A percentile compares a stretch with the other conserved stretches of the same genome.
These are phyloP conservation scores for Penicillium salamii DNA, from an alignment of 495 filamentous ascomycete species.

Conservation along the genomic window DNA sequence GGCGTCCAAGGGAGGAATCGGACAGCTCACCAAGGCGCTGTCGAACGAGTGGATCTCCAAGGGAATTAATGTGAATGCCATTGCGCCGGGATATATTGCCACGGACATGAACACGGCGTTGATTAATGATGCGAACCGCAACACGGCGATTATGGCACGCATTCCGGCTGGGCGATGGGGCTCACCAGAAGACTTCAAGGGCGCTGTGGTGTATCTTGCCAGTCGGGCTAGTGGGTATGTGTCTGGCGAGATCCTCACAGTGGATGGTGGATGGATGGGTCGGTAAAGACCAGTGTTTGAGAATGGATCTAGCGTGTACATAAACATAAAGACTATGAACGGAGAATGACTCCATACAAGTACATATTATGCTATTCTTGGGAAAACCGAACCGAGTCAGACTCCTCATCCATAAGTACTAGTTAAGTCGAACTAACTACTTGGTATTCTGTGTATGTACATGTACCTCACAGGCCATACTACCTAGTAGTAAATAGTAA, in stretches of 20 bases:
- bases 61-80: slow-evolving; percentile 78
- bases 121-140: slow-evolving; percentile 65
- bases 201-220: slow-evolving; percentile 74
- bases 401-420: no score
- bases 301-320: background rate
- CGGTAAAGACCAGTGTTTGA: slow-evolving; percentile 44
- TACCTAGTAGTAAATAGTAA: no score
- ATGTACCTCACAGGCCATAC: no score
- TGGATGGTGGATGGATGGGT: slow-evolving; percentile 96
- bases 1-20: slow-evolving; percentile 82
- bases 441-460: no score
- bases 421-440: no score
- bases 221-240: slow-evolving; percentile 76
- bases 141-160: slow-evolving; percentile 70
- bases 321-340: background rate
- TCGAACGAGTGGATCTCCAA: slow-evolving; percentile 81
- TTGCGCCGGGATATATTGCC: slow-evolving; percentile 79
- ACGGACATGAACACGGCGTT: slow-evolving; percentile 92
- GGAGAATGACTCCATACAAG: background rate
- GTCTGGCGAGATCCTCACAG: slow-evolving; percentile 72
- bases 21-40: slow-evolving; percentile 82
- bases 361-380: no score
- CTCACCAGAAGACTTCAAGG: slow-evolving; percentile 84
- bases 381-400: no score
- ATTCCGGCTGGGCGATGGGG: slow-evolving; percentile 91